Evolutionary conservation across 257 asterid genomes (phyloP).

Genomic region (Mitragyna speciosa): DNA sequence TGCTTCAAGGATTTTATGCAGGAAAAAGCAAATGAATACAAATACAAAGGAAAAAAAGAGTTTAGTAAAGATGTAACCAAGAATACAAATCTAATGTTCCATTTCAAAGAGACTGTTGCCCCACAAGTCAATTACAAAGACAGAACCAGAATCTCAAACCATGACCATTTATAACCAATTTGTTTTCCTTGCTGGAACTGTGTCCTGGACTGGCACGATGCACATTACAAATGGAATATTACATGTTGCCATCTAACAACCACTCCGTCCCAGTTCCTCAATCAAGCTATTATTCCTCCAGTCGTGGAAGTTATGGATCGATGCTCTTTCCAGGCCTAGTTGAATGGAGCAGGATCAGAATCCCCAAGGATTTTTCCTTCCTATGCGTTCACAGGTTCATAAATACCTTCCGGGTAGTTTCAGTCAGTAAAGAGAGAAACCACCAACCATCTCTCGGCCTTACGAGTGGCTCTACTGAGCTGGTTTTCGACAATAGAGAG

Average conservation of each 20-base stretch:
- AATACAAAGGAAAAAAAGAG: neutral
- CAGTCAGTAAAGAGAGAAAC: too few relatives aligned
- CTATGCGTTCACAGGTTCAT: constrained; percentile 5
- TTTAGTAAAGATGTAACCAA: neutral
- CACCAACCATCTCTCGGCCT: neutral
- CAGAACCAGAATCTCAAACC: neutral
- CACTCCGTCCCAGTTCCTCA: neutral
- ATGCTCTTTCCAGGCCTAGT: neutral
- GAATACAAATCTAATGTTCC: constrained; percentile 2
- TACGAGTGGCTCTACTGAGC: neutral
- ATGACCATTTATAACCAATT: neutral
- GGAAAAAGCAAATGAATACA: neutral
- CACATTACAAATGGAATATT: neutral
- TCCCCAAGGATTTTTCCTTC: neutral
- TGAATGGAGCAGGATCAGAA: constrained; percentile 8
- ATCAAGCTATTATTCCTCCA: neutral
- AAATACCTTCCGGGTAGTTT: neutral
- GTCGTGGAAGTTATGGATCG: neutral
- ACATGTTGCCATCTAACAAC: constrained; percentile 4
- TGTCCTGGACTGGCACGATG: too few relatives aligned
- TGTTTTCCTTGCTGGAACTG: constrained; percentile 3
- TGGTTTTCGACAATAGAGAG: neutral
- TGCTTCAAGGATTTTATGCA: neutral
- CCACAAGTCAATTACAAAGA: neutral
- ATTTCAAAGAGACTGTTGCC: neutral